Conservation (phyloP, 306 rosid genomes). For the Acacia crassicarpa region DNA sequence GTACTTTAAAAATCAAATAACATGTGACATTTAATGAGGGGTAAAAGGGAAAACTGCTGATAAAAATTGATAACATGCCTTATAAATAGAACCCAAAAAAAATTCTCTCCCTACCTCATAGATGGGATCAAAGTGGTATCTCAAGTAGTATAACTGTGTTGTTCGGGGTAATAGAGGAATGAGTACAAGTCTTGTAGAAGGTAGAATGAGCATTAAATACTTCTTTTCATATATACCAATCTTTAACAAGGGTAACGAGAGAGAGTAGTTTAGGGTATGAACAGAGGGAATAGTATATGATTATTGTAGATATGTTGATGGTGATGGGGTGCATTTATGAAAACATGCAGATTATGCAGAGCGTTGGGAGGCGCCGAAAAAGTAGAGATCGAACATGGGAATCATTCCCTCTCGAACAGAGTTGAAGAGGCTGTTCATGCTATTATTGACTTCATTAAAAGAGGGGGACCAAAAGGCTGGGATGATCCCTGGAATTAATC, state of each 20-base stretch:
- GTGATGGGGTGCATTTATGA: conserved; percentile 16
- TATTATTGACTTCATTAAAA: conserved; percentile 75
- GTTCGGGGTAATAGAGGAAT: neutral
- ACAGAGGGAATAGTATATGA: neutral
- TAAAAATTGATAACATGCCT: too few species aligned
- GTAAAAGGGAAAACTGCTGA: too few species aligned
- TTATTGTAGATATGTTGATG: neutral
- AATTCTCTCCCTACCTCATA: too few species aligned
- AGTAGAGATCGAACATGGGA: conserved; percentile 87
- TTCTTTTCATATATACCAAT: too few species aligned
- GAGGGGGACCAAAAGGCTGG: conserved; percentile 98
- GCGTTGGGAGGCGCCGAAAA: conserved; percentile 97
- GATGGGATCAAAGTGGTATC: too few species aligned
- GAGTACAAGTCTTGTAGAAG: too few species aligned
- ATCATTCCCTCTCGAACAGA: conserved; percentile 96
- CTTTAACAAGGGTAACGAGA: too few species aligned
- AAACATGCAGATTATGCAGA: conserved; percentile 76
- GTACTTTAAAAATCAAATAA: too few species aligned
- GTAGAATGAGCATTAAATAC: too few species aligned
- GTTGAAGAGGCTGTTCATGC: conserved; percentile 77
- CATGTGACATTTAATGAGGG: too few species aligned
- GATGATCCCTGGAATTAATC: conserved; percentile 92
- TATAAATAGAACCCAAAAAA: too few species aligned
- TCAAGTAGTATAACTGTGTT: neutral
- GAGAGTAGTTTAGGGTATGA: too few species aligned